Base-by-base conservation (phyloP, 2,329 filamentous ascomycete species). In the Penicillium sp. region DNA sequence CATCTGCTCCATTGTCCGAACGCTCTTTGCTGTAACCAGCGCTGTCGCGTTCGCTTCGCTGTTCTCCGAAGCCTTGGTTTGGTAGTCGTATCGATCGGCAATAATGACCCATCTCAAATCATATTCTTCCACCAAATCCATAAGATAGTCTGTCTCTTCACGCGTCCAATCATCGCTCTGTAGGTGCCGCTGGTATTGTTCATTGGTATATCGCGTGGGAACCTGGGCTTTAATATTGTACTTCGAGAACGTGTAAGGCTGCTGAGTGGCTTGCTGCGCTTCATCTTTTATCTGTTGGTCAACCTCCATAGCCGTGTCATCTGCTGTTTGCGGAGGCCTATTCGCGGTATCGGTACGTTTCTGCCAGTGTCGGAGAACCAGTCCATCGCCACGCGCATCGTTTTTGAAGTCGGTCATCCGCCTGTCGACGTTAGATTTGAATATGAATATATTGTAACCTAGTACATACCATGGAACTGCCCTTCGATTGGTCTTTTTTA, bases 71-170 rank as follows among this genome's bases (percentile, higher is more conserved):
- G 59, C 50, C 18, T 64, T 66, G 1, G 68, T 65, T 59, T 74
- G 69, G 56, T 68, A 96, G 54, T 96, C 90, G 75, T 97, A 99
- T 57, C 93, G 89, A 71, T 99, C 94, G 79, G 88, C 90, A 59
- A 99, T 90, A 16, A 97, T 72, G 3, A 93, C 83, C 91, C 94
- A 99, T 63, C 94, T 87, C 59, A 96, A 81, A 67, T 96, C 91
- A 68, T 86, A 96, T 47, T 92, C 88, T 57, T 81, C 81, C 14
- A 85, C 89, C 35, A 93, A 71, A 3, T 83, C 78, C 69, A 97
- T 82, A 61, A 99, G 75, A 68, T 97, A 97, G 69, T 97, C 91
- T 8, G 94, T 99, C 74, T 99, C 94, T 65, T 94, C 88, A 66
- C 88, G 90, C 14, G 89, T 87, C 94, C 94, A 99, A 64, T 93